These are phyloP conservation scores for Psilocybe sp. DNA, from an alignment of 768 basidiomycete species.

Conservation along the genomic window DNA sequence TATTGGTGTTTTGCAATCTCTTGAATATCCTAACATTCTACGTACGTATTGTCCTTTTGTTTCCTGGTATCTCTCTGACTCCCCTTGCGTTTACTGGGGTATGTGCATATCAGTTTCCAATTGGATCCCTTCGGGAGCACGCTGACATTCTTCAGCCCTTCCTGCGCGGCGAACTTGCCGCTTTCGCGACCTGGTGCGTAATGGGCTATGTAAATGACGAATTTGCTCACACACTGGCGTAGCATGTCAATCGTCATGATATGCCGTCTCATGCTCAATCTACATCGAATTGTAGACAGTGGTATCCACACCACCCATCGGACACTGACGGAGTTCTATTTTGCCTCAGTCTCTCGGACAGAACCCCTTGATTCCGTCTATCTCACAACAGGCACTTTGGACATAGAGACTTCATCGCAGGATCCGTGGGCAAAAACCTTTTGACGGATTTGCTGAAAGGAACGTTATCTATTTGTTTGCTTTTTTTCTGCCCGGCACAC, in stretches of 20 bases:
- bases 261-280: constrained; percentile 55
- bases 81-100: constrained; percentile 4
- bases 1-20: constrained; percentile 50
- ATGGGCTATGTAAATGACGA: neutral
- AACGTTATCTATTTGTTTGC: too few species aligned
- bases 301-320: constrained; percentile 29
- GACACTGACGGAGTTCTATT: constrained; percentile 19
- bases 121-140: neutral
- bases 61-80: neutral
- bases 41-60: constrained; percentile 16
- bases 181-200: constrained; percentile 45
- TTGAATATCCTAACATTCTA: constrained; percentile 41
- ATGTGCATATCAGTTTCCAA: constrained; percentile 7
- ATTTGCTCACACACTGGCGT: neutral
- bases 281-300: constrained; percentile 37
- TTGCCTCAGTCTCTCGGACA: constrained; percentile 1
- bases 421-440: too few species aligned
- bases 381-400: neutral
- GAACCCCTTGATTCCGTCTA: constrained; percentile 3
- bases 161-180: constrained; percentile 44
- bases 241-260: constrained; percentile 52
- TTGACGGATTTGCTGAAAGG: too few species aligned
- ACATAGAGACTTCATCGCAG: too few species aligned
- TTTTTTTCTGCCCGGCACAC: too few species aligned
- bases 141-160: constrained; percentile 35